These are phyloP conservation scores for Withania somnifera DNA, from an alignment of 305 asterid species.

Conservation along the genomic window DNA sequence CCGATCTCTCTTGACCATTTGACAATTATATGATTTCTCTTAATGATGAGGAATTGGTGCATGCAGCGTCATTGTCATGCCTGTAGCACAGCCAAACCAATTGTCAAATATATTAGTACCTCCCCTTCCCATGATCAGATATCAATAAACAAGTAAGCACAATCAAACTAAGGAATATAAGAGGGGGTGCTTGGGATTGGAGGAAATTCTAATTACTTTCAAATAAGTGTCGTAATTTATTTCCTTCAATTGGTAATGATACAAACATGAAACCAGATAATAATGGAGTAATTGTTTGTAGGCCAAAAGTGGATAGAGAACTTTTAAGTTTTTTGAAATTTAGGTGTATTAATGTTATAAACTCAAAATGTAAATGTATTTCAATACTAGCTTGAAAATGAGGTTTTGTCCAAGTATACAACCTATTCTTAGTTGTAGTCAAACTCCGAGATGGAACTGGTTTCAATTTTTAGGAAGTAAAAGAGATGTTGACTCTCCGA, in stretches of 20 bases:
- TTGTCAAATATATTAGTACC: slow-evolving; percentile 81
- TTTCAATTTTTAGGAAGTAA: too few species aligned
- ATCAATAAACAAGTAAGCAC: too few species aligned
- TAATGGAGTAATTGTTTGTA: not conserved
- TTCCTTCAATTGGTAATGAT: not conserved
- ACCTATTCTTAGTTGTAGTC: not conserved
- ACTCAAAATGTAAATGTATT: not conserved
- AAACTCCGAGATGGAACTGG: too few species aligned
- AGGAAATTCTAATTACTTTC: not conserved
- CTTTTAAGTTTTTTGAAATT: not conserved
- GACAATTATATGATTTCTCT: slow-evolving; percentile 13
- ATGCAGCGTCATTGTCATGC: slow-evolving; percentile 59
- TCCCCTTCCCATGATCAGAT: slow-evolving; percentile 3
- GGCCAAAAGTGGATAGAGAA: not conserved
- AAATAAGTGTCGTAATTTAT: not conserved
- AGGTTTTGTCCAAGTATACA: not conserved
- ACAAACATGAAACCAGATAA: not conserved
- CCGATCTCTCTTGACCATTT: slow-evolving; percentile 22
- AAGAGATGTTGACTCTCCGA: too few species aligned
- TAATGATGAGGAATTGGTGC: slow-evolving; percentile 68
- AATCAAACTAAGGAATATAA: not conserved
- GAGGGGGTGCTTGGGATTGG: not conserved
- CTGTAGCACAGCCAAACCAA: slow-evolving; percentile 96
- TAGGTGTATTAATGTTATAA: not conserved
- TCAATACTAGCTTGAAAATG: not conserved